Evolutionary conservation across 1,284 basidiomycete genomes (phyloP).

Genomic region (Exsudoporus floridanus): DNA sequence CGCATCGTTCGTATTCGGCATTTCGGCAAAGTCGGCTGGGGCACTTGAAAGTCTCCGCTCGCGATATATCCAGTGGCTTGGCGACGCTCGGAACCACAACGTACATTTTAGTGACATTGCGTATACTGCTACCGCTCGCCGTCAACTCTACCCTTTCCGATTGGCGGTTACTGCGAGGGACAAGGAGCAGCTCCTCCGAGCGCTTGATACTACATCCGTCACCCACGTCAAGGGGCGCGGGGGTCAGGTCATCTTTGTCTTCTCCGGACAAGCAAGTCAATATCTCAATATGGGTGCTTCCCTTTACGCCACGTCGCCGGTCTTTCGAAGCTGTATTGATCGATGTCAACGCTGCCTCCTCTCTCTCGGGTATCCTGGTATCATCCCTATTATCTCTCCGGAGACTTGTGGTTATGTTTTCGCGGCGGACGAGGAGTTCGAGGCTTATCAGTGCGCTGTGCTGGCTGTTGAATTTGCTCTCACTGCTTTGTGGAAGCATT

Average conservation of each 20-base stretch:
- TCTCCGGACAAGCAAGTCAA: slow-evolving; percentile 70
- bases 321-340: slow-evolving; percentile 53
- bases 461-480: slow-evolving; percentile 64
- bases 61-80: slow-evolving; percentile 49
- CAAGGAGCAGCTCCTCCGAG: slow-evolving; percentile 45
- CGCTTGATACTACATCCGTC: slow-evolving; percentile 40
- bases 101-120: slow-evolving; percentile 49
- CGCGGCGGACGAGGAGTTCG: slow-evolving; percentile 35
- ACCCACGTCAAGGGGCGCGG: slow-evolving; percentile 29
- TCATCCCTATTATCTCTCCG: slow-evolving; percentile 46
- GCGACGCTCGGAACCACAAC: slow-evolving; percentile 26
- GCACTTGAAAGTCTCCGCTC: slow-evolving; percentile 49
- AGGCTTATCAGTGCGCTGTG: slow-evolving; percentile 53
- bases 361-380: slow-evolving; percentile 49
- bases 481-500: slow-evolving; percentile 59
- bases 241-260: slow-evolving; percentile 55
- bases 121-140: slow-evolving; percentile 64
- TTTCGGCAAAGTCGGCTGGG: slow-evolving; percentile 55
- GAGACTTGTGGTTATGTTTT: slow-evolving; percentile 11
- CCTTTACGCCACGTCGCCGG: slow-evolving; percentile 48
- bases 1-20: slow-evolving; percentile 50
- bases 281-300: slow-evolving; percentile 61
- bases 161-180: slow-evolving; percentile 46
- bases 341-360: slow-evolving; percentile 54
- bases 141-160: slow-evolving; percentile 55